A percentile compares a stretch with the other conserved stretches of the same genome.
Evolutionary conservation across 2,329 filamentous ascomycete species (phyloP).

Genomic region (Aspergillus amoenus): DNA sequence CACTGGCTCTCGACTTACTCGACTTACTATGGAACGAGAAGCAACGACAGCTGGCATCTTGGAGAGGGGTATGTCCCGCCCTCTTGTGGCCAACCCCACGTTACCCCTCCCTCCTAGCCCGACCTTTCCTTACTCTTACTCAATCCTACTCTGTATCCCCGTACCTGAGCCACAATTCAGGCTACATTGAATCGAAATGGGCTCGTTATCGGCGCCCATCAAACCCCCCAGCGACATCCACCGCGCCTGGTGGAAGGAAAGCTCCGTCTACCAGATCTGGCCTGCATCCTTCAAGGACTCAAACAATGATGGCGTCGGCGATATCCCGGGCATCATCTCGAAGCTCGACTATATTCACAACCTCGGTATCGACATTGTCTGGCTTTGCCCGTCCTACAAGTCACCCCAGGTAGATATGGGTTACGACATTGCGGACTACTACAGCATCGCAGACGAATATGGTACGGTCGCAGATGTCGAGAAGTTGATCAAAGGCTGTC

Average conservation of each 20-base stretch:
- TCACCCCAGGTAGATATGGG: conserved; percentile 56
- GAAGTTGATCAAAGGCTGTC: conserved; percentile 58
- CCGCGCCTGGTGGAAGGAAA: conserved; percentile 57
- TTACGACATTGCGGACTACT: conserved; percentile 61
- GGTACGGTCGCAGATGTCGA: conserved; percentile 68
- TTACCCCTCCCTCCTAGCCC: conserved; percentile 1
- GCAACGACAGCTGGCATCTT: conserved; percentile 1
- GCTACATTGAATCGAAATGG: conserved; percentile 1
- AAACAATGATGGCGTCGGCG: conserved; percentile 58
- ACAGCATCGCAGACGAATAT: conserved; percentile 64
- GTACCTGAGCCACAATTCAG: background rate
- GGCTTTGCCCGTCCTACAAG: conserved; percentile 53
- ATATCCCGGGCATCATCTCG: conserved; percentile 64
- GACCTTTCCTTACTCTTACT: background rate
- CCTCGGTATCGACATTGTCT: conserved; percentile 63
- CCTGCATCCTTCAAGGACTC: conserved; percentile 58
- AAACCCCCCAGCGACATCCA: conserved; percentile 16
- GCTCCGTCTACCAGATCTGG: conserved; percentile 60
- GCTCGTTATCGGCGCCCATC: background rate
- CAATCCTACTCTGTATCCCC: background rate
- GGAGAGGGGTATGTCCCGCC: background rate
- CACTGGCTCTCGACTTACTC: background rate
- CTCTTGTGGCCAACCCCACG: background rate
- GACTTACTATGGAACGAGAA: background rate
- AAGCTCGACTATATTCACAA: conserved; percentile 64